phyloP scores from a whole-genome alignment of 2,329 filamentous ascomycete species.

The Phyllosticta citribraziliensis region DNA sequence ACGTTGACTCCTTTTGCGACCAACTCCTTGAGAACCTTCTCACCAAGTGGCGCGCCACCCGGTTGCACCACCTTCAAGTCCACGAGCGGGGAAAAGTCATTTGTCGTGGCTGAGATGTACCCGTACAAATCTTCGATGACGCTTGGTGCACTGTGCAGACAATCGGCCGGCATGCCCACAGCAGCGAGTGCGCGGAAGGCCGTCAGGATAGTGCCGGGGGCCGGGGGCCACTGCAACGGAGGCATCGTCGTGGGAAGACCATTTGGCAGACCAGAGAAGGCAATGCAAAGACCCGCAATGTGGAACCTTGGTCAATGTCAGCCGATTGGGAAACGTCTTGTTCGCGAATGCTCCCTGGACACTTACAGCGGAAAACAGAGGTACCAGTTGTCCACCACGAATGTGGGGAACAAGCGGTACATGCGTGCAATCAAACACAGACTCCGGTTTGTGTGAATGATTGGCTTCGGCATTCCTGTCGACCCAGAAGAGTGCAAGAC shows the following conservation, averaged over 20 bases:
- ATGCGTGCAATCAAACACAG: conserved; percentile 26
- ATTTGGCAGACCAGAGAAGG: conserved; percentile 22
- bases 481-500: conserved; percentile 46
- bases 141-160: conserved; percentile 22
- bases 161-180: conserved; percentile 20
- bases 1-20: conserved; percentile 20
- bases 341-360: neutral
- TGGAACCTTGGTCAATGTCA: neutral
- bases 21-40: conserved; percentile 17
- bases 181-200: conserved; percentile 3
- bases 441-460: conserved; percentile 23
- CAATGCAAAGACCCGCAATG: conserved; percentile 21
- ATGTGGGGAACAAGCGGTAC: conserved; percentile 24
- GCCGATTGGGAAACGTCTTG: neutral
- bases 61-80: conserved; percentile 23
- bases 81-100: conserved; percentile 19
- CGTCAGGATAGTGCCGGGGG: conserved; percentile 18
- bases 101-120: conserved; percentile 17
- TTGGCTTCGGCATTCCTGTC: conserved; percentile 54
- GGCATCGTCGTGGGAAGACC: conserved; percentile 23
- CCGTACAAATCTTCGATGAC: conserved; percentile 24
- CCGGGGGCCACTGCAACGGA: conserved; percentile 20
- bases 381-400: conserved; percentile 24
- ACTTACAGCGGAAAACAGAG: conserved; percentile 21
- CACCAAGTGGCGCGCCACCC: conserved; percentile 21